Evolutionary conservation across 2,329 filamentous ascomycete species (phyloP), one percentile per base, ranked within the genome.

Genomic region (Fusarium newnesense): DNA sequence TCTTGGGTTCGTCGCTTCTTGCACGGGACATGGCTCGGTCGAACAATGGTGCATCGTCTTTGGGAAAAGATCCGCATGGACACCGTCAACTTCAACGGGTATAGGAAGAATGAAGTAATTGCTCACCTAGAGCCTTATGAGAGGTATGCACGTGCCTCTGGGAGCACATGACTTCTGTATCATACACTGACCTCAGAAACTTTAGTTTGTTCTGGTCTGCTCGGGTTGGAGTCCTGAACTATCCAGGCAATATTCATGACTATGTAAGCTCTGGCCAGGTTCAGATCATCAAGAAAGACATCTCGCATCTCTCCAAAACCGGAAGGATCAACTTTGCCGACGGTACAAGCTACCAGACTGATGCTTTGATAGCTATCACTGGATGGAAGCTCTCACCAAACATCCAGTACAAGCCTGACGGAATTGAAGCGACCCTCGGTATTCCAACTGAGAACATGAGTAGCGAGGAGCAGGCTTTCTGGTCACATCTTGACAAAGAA

Each of bases 231-330:
- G 50, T 53, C 2, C 50, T 53, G 2, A 53, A 53, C 18, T 53
- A 53, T 18, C 50, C 50, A 1, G 50, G 24, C 34, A 53, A 53
- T 2, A 53, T 53, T 16, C 50, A 53, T 5, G 50, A 53, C 12
- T 53, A 53, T 7, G 24, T 37, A 9, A 53, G 24, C 7, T 53
- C 50, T 1, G 24, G 50, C 5, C 34, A 53, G 13, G 50, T 37
- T 1, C 2, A 18, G 4, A 53, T 53, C 18, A 18, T 53, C 34
- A 53, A 53, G 34, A 37, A 53, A 18, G 50, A 53, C 6, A 37
- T 53, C 9, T 53, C 34, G 0, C 34, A 28, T 0, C 50, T 53
- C 3, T 37, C 34, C 7, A 12, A 28, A 1, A 16, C 12, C 10
- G 50, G 50, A 3, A 18, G 13, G 2, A 4, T 53, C 13, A 53